Base-by-base conservation (phyloP, 2,329 filamentous ascomycete species). In the Neobulgaria alba region DNA sequence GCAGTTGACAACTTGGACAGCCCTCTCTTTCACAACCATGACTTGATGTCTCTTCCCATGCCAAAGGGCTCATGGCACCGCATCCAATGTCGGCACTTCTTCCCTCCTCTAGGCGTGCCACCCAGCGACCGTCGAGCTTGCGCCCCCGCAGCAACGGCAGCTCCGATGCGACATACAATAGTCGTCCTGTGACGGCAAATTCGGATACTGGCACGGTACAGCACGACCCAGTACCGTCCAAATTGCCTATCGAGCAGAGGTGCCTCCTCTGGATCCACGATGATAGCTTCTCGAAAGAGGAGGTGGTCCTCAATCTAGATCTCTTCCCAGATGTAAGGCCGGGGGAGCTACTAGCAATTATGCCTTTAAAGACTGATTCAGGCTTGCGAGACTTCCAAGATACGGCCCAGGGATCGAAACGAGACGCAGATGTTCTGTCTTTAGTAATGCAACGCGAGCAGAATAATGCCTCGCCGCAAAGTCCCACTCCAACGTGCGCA, bases 221-320 rank as follows among this genome's bases (percentile, higher is more conserved):
- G 19, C 43, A 51, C 48, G 48, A 50, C 40, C 38, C 50, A 5
- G 29, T 38, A 9, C 41, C 48, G 15, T 14, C 39, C 17, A 51
- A 50, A 37, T 10, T 43, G 8, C 38, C 41, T 10, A 38, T 55
- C 7, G 54, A 59, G 45, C 54, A 51, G 37, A 51, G 43, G 29
- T 61, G 59, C 37, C 49, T 50, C 26, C 46, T 61, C 10, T 61
- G 58, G 58, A 52, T 58, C n/a, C 59, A 61, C 29, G 58, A 89
- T 59, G 85, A 93, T 50, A 77, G 74, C 31, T 82, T 88, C 54
- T 79, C 82, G 7, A 75, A 73, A 42, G 85, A 93, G 54, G 85
- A 90, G 53, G 79, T 92, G 33, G 69, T 92, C 16, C 72, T 93
- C 55, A 92, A 90, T 58, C 70, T 82, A 43, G 79, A 85, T 41